Conservation (phyloP, 371 early-diverging fungal genomes). For the Phascolomyces articulosus region DNA sequence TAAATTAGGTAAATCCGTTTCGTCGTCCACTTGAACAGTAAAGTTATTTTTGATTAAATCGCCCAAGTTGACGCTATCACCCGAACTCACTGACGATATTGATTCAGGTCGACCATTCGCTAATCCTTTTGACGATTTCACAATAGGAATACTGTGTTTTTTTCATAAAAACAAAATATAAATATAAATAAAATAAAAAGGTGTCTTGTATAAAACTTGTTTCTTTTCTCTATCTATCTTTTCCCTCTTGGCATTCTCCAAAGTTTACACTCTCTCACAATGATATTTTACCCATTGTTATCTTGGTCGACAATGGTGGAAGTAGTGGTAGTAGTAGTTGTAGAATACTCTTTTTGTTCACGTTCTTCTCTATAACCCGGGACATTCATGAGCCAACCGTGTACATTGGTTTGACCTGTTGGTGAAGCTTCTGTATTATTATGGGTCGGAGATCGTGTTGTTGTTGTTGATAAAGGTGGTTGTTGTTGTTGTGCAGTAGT, state of each 20-base stretch:
- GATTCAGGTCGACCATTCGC: conserved; percentile 36
- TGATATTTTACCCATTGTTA: conserved; percentile 21
- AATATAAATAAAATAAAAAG: background rate
- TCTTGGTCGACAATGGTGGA: conserved; percentile 21
- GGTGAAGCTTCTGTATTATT: conserved; percentile 1
- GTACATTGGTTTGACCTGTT: conserved; percentile 15
- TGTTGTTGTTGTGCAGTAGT: background rate
- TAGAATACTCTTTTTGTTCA: background rate
- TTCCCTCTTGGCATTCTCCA: background rate
- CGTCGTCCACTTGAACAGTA: conserved; percentile 42
- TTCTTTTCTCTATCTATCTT: no score
- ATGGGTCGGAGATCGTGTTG: conserved; percentile 18
- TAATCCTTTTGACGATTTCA: background rate
- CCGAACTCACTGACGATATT: conserved; percentile 40
- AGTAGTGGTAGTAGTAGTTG: no score
- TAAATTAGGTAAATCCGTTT: conserved; percentile 42
- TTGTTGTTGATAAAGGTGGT: no score
- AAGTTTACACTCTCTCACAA: background rate
- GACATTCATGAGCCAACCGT: conserved; percentile 27
- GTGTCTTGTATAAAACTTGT: background rate
- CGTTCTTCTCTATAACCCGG: conserved; percentile 24
- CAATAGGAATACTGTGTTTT: conserved; percentile 14
- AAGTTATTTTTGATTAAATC: conserved; percentile 46
- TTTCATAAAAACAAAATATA: background rate
- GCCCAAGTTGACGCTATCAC: conserved; percentile 47